Base-by-base conservation (phyloP, 768 basidiomycete genomes). In the Amyloporia xantha region DNA sequence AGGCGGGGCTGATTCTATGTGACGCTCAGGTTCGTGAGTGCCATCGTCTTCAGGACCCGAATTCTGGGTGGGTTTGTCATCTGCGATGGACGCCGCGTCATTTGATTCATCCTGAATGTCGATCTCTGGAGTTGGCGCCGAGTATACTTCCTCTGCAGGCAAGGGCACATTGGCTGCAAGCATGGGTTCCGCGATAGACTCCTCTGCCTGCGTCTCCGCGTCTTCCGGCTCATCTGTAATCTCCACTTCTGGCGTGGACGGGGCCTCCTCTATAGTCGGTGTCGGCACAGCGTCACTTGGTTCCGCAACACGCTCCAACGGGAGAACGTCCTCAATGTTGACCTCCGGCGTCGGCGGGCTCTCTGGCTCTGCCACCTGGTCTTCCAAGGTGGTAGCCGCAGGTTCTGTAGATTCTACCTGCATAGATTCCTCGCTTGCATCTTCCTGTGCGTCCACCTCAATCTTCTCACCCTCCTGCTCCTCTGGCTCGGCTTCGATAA, bases 41-140 rank as follows among this genome's bases (percentile, higher is more conserved):
- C 25, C 10, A 6, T 9, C 37, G 0, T 44, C 37, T 36, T 25
- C 46, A n/a, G 46, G 42, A 1, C 43, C 7, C 13, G 7, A 17
- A 20, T 7, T 15, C 38, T 13, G 12, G 30, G 30, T 15, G 15
- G 30, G 30, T 7, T 33, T 15, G 30, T 15, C 15, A n/a, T n/a
- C n/a, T n/a, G n/a, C n/a, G n/a, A n/a, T n/a, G n/a, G 30, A 33
- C 15, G 15, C 30, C 30, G 30, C 30, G 7, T 6, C 9, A n/a
- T n/a, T n/a, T n/a, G n/a, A n/a, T 15, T 33, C 50, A 39, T 51
- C 50, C 13, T 47, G 28, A 33, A 55, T 51, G 42, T 55, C 54
- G 44, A 55, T 40, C n/a, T n/a, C n/a, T n/a, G n/a, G n/a, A n/a
- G n/a, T n/a, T n/a, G n/a, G n/a, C n/a, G n/a, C n/a, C n/a, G n/a